Conservation (phyloP, 176 grass and related monocot species). For the Phragmites australis region DNA sequence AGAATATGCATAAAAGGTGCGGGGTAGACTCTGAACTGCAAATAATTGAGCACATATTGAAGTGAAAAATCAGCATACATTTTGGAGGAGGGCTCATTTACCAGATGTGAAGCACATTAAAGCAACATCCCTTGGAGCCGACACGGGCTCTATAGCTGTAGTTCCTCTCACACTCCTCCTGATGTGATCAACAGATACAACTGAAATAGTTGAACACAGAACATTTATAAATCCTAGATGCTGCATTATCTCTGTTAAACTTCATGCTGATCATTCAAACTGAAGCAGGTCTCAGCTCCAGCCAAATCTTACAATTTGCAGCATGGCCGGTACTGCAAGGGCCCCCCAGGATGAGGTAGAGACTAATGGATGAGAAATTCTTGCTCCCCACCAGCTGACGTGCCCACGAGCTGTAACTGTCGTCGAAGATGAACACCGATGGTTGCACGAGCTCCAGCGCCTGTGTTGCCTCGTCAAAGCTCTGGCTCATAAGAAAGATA, state of each 20-base stretch:
- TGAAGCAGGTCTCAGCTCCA: background rate
- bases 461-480: constrained; percentile 68
- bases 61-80: background rate
- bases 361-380: constrained; percentile 21
- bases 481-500: too few species aligned
- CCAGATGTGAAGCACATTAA: constrained; percentile 98
- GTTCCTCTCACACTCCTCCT: constrained; percentile 31
- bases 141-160: constrained; percentile 27
- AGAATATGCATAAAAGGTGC: background rate
- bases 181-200: constrained; percentile 36
- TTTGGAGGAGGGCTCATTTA: constrained; percentile 21
- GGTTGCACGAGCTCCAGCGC: constrained; percentile 76
- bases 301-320: constrained; percentile 34
- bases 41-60: background rate
- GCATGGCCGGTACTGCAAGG: background rate
- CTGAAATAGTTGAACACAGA: constrained; percentile 38
- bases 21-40: background rate
- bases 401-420: constrained; percentile 46
- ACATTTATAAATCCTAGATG: background rate
- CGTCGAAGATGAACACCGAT: constrained; percentile 54
- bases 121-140: constrained; percentile 48
- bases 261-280: background rate
- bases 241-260: background rate
- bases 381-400: constrained; percentile 31
- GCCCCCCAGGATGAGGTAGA: constrained; percentile 58